phyloP scores from a whole-genome alignment of 2,329 filamentous ascomycete species.

The Knoxdaviesia capensis region DNA sequence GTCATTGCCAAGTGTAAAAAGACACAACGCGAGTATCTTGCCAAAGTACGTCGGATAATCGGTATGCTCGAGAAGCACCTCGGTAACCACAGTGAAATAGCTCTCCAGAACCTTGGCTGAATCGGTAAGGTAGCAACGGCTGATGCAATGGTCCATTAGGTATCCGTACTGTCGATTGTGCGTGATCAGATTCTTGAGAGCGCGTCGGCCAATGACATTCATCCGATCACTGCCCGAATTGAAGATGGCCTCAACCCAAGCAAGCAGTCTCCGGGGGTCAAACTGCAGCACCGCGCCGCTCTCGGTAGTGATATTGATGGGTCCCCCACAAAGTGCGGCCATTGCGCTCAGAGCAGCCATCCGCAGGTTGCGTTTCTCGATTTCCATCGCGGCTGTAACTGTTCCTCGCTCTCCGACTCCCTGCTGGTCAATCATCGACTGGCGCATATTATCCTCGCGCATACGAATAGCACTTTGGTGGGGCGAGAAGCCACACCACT shows the following conservation, averaged over 20 bases:
- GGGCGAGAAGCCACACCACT: constrained; percentile 95
- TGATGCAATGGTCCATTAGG: constrained; percentile 73
- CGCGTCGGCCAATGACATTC: constrained; percentile 73
- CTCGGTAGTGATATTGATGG: constrained; percentile 73
- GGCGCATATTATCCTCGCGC: constrained; percentile 71
- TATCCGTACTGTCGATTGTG: constrained; percentile 79
- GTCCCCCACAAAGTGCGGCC: constrained; percentile 75
- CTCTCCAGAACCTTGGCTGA: constrained; percentile 71
- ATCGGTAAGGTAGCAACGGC: constrained; percentile 73
- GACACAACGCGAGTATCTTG: constrained; percentile 70
- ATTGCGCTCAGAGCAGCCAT: constrained; percentile 87
- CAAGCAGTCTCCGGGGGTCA: constrained; percentile 77
- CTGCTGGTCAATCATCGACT: constrained; percentile 65
- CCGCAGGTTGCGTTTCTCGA: constrained; percentile 82
- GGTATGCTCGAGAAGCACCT: constrained; percentile 67
- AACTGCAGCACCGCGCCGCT: constrained; percentile 78
- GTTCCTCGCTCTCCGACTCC: constrained; percentile 55
- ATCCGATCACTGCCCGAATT: constrained; percentile 79
- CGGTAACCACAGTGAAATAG: constrained; percentile 82
- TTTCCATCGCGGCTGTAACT: constrained; percentile 79
- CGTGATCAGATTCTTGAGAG: constrained; percentile 72
- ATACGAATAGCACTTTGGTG: constrained; percentile 68
- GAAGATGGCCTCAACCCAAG: constrained; percentile 93
- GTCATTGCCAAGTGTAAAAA: constrained; percentile 86
- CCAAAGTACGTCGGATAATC: constrained; percentile 75